phyloP scores from a whole-genome alignment of 257 asterid genomes.

The Lycium ferocissimum region DNA sequence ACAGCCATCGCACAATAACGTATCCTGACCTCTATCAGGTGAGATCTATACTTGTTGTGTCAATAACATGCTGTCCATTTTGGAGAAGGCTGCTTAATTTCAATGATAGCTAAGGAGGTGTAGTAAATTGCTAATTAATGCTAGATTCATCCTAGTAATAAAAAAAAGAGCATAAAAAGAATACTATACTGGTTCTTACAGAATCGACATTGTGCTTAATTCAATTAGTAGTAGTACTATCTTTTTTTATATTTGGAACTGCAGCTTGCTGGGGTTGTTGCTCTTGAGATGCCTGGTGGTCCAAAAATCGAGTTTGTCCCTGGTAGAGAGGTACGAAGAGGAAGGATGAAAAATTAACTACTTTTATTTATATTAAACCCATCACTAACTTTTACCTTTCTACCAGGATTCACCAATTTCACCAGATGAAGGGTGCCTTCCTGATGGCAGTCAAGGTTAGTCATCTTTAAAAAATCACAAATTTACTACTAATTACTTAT shows the following conservation, averaged over 20 bases:
- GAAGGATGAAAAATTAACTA: neutral
- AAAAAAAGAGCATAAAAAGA: too few species aligned
- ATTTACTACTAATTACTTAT: too few species aligned
- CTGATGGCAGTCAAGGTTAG: constrained; percentile 70
- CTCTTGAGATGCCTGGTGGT: constrained; percentile 79
- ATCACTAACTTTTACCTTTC: constrained; percentile 19
- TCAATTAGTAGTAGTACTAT: neutral
- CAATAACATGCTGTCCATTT: neutral
- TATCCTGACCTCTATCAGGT: constrained; percentile 97
- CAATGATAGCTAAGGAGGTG: neutral
- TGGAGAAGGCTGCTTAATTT: neutral
- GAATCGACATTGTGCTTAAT: neutral
- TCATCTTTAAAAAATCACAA: neutral
- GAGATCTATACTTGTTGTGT: constrained; percentile 15
- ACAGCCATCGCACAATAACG: constrained; percentile 59
- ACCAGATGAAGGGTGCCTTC: constrained; percentile 85
- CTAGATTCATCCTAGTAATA: neutral
- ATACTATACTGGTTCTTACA: neutral
- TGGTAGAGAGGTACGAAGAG: constrained; percentile 67
- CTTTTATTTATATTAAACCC: neutral
- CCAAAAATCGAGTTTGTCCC: constrained; percentile 67
- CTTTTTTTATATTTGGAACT: neutral
- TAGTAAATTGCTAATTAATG: neutral
- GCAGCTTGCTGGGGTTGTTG: constrained; percentile 92
- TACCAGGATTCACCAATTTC: constrained; percentile 59